phyloP scores from a whole-genome alignment of 2,329 filamentous ascomycete genomes.

The Fusarium sp. region DNA sequence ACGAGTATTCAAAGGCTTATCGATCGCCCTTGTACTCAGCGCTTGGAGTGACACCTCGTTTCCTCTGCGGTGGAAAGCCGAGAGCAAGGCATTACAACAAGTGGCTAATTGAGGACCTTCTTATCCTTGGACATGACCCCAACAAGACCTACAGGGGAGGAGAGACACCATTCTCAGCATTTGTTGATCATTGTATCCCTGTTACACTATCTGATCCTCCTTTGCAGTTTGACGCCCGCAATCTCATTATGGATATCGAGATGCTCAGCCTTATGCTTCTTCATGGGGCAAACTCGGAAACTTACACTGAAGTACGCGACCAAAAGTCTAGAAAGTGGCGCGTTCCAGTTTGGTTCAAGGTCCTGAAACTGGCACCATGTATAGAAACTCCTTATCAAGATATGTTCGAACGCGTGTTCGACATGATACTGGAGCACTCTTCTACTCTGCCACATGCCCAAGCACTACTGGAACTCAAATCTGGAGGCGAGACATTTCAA shows the following conservation, averaged over 20 bases:
- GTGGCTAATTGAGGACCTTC: slow-evolving; percentile 4
- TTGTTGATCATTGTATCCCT: background rate
- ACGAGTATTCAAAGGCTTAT: background rate
- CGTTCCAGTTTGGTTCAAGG: slow-evolving; percentile 13
- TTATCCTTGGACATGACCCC: background rate
- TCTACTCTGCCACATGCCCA: background rate
- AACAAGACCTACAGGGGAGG: background rate
- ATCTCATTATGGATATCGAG: background rate
- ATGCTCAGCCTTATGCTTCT: background rate
- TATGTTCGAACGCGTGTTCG: slow-evolving; percentile 7
- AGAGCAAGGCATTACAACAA: background rate
- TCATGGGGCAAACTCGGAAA: background rate
- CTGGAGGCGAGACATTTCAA: background rate
- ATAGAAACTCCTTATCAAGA: background rate
- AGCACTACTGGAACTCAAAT: background rate
- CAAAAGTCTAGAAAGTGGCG: background rate
- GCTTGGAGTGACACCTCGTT: background rate
- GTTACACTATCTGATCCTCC: background rate
- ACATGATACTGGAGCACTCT: background rate
- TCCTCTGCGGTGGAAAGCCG: background rate
- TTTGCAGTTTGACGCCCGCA: no score
- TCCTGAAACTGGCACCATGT: background rate
- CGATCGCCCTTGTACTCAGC: slow-evolving; percentile 4
- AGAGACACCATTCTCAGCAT: background rate
- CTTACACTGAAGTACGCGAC: background rate